phyloP scores from a whole-genome alignment of 441 rosid genomes.

The Adansonia rubrostipa region DNA sequence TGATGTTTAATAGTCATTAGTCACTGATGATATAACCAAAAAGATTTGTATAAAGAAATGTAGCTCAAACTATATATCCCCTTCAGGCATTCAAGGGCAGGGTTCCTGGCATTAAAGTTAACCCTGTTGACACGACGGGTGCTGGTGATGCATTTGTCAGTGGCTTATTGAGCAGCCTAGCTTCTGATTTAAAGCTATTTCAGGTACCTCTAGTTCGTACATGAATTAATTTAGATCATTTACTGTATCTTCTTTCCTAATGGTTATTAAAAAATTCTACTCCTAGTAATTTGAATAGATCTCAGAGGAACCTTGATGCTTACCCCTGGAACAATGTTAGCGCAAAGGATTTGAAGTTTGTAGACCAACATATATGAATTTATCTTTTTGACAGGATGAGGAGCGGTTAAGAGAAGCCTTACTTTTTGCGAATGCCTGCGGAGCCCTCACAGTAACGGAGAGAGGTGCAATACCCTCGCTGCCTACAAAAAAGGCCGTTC shows the following conservation, averaged over 20 bases:
- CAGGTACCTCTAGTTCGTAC: slow-evolving; percentile 38
- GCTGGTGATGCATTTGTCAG: slow-evolving; percentile 97
- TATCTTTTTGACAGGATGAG: slow-evolving; percentile 62
- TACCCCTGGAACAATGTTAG: not conserved
- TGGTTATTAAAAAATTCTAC: not conserved
- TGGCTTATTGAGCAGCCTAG: slow-evolving; percentile 71
- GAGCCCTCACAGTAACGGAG: slow-evolving; percentile 80
- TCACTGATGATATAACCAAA: too few relatives aligned
- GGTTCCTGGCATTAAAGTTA: slow-evolving; percentile 76
- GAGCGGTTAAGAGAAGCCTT: slow-evolving; percentile 67
- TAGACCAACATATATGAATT: not conserved
- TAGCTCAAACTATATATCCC: not conserved
- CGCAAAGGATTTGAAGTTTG: not conserved
- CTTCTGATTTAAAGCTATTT: slow-evolving; percentile 56
- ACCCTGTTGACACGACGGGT: slow-evolving; percentile 89
- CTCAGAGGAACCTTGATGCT: not conserved
- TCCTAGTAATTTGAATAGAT: not conserved
- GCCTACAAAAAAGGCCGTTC: slow-evolving; percentile 77
- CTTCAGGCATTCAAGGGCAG: slow-evolving; percentile 82
- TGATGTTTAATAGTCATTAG: too few relatives aligned
- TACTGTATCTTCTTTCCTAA: slow-evolving; percentile 5
- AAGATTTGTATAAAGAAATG: too few relatives aligned
- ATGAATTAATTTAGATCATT: not conserved
- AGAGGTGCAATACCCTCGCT: slow-evolving; percentile 94
- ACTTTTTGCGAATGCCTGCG: slow-evolving; percentile 78